These are phyloP conservation scores for Trichosporon faecale DNA, from an alignment of 1,284 basidiomycete species.

Conservation along the genomic window DNA sequence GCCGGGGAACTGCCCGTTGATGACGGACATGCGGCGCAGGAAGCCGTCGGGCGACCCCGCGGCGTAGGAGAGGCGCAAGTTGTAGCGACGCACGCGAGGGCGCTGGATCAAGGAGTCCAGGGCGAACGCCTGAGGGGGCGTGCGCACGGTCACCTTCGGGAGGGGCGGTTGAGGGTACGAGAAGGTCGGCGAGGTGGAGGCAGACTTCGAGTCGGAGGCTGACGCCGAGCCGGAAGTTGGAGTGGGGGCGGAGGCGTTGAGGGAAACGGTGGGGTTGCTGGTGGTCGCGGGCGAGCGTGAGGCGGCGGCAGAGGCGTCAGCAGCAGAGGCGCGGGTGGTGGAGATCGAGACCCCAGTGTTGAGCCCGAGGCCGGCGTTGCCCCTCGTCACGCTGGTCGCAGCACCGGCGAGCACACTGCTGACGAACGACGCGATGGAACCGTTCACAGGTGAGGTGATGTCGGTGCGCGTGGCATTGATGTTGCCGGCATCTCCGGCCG, in stretches of 20 bases:
- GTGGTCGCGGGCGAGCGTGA: too few relatives aligned
- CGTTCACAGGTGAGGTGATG: background rate
- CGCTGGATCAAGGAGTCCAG: background rate
- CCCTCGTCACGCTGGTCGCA: background rate
- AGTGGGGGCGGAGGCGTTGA: background rate
- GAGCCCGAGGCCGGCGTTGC: too few relatives aligned
- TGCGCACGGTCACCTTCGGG: background rate
- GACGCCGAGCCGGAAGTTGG: background rate
- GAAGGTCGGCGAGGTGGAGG: background rate
- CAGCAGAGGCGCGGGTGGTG: too few relatives aligned
- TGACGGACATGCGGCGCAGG: slow-evolving; percentile 17
- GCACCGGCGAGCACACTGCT: background rate
- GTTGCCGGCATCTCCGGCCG: background rate
- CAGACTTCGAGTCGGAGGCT: background rate
- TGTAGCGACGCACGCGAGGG: slow-evolving; percentile 11
- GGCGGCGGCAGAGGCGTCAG: background rate
- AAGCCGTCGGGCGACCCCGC: slow-evolving; percentile 20
- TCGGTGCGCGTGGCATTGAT: background rate
- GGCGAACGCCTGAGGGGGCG: background rate
- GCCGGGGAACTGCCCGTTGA: slow-evolving; percentile 28
- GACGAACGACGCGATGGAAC: background rate
- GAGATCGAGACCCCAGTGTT: too few relatives aligned
- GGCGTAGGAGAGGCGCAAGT: slow-evolving; percentile 12
- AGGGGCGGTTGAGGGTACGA: slow-evolving; percentile 9
- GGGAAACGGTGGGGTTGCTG: background rate